Evolutionary conservation across 495 filamentous ascomycete genomes (phyloP), one percentile per base, ranked within the genome.

Genomic region (Antarctomyces pellizariae): DNA sequence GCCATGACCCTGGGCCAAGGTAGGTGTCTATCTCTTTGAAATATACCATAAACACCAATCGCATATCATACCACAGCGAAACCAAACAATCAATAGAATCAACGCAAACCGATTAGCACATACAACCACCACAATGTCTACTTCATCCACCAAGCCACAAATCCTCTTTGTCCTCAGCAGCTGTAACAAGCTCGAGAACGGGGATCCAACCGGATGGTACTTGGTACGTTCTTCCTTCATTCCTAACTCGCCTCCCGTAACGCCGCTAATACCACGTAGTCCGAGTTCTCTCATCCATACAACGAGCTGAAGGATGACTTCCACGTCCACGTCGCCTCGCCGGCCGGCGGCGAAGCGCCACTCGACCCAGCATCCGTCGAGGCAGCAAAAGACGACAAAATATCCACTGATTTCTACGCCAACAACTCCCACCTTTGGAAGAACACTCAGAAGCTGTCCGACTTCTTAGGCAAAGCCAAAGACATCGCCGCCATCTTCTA

Each of bases 401-500:
- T 52, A 6, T 55, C 59, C 1, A 28, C 39, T 3, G 42, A 46
- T 6, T 79, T 79, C 53, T 38, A 62, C 3, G 39, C 56, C 5
- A 47, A 53, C 11, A 43, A 72, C 21, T 38, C 56, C 22, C 29
- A 46, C 2, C 45, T 74, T 3, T 80, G 71, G 68, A 62, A 65
- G 39, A 53, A 67, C 16, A 77, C 73, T 0, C 33, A 53, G 2
- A 56, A 57, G 30, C 41, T 79, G 1, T 34, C 46, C 0, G 40
- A 52, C 2, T 52, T 73, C 25, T 21, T 57, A 0, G 59, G 64
- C 0, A 52, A 53, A 16, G 57, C 58, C 0, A 43, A 32, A 22
- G 67, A 76, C 23, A 79, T 66, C 39, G 72, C 65, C 28, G 73
- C 66, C 13, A 46, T 80, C 23, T 76, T 71, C 45, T 76, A 61